Evolutionary conservation across 257 asterid species (phyloP).

Genomic region (Parsonsia alboflavescens): DNA sequence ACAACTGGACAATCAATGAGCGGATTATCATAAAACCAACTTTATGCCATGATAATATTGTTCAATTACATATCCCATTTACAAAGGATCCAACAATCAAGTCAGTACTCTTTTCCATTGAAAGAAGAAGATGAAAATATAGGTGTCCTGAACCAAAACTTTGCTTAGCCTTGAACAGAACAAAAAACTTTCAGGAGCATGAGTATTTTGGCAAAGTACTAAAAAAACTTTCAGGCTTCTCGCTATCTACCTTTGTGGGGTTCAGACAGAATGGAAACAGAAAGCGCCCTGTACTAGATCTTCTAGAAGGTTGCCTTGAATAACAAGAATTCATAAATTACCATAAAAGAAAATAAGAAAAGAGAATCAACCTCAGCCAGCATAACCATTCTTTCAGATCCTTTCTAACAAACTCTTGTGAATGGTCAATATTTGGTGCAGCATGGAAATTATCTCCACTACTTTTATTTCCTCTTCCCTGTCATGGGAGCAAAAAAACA

Average conservation of each 20-base stretch:
- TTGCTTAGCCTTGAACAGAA: background rate
- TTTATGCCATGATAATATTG: background rate
- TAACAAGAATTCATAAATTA: background rate
- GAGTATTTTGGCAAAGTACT: background rate
- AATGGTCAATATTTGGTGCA: conserved; percentile 98
- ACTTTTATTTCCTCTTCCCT: conserved; percentile 97
- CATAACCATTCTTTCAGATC: conserved; percentile 87
- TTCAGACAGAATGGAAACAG: background rate
- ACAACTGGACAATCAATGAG: background rate
- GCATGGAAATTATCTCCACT: conserved; percentile 98
- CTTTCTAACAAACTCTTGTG: conserved; percentile 90
- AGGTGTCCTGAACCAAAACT: background rate
- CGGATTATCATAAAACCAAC: background rate
- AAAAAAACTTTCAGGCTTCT: background rate
- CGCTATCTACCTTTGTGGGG: background rate
- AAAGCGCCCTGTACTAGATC: background rate
- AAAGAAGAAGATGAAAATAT: background rate
- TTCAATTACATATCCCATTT: background rate
- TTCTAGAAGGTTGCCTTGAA: background rate
- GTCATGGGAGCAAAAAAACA: conserved; percentile 17
- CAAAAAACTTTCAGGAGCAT: background rate
- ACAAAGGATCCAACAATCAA: background rate
- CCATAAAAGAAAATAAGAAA: background rate
- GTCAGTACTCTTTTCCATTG: background rate
- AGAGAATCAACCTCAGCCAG: conserved; percentile 73